These are phyloP conservation scores for Cerrena zonata DNA, from an alignment of 1,284 basidiomycete species.

Conservation along the genomic window DNA sequence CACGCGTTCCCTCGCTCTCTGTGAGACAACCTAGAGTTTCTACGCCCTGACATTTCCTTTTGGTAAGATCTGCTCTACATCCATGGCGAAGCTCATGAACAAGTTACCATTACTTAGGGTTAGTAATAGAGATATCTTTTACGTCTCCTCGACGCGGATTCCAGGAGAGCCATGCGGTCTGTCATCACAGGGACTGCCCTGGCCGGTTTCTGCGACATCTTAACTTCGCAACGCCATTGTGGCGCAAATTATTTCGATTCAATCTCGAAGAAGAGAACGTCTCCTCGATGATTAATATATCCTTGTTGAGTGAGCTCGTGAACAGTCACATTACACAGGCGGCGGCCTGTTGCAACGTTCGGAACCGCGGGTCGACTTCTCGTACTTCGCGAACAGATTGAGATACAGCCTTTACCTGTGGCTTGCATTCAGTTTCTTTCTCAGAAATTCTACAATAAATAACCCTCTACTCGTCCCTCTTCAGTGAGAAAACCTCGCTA, in stretches of 20 bases:
- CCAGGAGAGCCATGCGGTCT: background rate
- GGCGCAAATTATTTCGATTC: background rate
- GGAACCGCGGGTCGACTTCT: no score
- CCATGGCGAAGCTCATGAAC: no score
- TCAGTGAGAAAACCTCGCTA: no score
- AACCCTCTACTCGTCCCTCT: no score
- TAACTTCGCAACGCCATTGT: background rate
- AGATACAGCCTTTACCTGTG: no score
- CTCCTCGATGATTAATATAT: background rate
- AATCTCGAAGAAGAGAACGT: background rate
- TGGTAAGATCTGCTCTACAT: no score
- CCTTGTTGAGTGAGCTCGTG: background rate
- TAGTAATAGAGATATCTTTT: background rate
- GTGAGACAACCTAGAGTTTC: background rate
- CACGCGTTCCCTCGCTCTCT: slow-evolving; percentile 3
- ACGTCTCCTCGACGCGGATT: background rate
- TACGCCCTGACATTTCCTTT: no score
- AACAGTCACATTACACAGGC: background rate
- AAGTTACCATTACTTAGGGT: background rate
- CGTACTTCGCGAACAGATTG: no score
- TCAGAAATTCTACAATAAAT: no score
- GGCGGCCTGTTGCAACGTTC: no score
- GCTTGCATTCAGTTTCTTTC: no score
- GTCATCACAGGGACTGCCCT: background rate
- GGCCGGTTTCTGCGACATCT: background rate